Evolutionary conservation across 495 filamentous ascomycete species (phyloP), one percentile per base, ranked within the genome.

Genomic region (Hyaloscypha variabilis): DNA sequence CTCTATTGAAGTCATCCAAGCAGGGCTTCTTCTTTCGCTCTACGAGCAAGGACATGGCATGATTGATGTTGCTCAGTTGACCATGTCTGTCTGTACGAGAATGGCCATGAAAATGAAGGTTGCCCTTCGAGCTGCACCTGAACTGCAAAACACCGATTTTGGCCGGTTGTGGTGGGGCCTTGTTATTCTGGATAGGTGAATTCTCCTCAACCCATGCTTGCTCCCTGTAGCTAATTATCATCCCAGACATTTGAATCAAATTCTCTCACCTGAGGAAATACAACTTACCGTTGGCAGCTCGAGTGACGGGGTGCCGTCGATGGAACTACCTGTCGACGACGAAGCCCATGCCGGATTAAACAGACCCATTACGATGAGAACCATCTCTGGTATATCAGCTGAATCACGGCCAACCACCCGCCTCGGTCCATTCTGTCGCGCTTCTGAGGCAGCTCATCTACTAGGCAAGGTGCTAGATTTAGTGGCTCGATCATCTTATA

Each of bases 1-100:
- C 3, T 69, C 73, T 0, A 29, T 77, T n/a, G 65, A 69, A 51
- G 69, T 80, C 0, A 66, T 76, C 29, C 76, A 79, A 61, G 71
- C 74, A 5, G 69, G 72, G 0, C 39, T 78, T 3, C 55, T 79
- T 26, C 36, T 68, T 25, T 64, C 42, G 5, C 42, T 68, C 17
- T 68, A 68, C 30, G 66, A 68, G 54, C 74, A 74, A 28, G 68
- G 67, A 4, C 71, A 72, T 53, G 75, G 75, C 8, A 66, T 63
- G 26, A 65, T 64, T 0, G 69, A 77, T 17, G 69, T 50, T 19
- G 74, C 76, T 0, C 76, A 76, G 56, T 61, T 72, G 0, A 73
- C 77, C 6, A 73, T 78, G 25, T 72, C 76, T 8, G 53, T 60
- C 17, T 76, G 71, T 62, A 69, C 72, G 2, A 65, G 75, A 46